Percentiles rank a stretch among this genome's conserved stretches.
phyloP scores from a whole-genome alignment of 2,329 filamentous ascomycete species.

The Ceratocystis cubensis region DNA sequence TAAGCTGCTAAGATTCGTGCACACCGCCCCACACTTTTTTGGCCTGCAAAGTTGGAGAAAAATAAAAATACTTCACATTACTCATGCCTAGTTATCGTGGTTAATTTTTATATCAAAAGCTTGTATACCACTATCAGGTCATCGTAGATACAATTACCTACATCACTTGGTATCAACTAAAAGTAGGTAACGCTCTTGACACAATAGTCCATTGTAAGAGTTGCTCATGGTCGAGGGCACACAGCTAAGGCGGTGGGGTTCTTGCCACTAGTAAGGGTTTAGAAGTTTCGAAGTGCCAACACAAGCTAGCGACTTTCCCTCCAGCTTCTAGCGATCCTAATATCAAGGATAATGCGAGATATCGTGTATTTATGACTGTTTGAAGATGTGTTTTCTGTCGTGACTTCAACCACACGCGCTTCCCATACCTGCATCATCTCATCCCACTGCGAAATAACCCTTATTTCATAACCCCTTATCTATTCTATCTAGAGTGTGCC shows the following conservation, averaged over 20 bases:
- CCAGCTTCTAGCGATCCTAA: neutral
- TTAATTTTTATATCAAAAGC: too few species aligned
- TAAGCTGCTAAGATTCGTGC: conserved; percentile 1
- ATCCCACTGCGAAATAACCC: neutral
- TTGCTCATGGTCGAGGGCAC: too few species aligned
- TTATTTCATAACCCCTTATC: neutral
- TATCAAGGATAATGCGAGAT: neutral
- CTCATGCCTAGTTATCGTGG: too few species aligned
- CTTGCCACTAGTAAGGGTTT: neutral
- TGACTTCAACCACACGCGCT: neutral
- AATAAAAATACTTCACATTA: conserved; percentile 13
- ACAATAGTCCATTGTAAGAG: too few species aligned
- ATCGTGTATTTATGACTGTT: too few species aligned
- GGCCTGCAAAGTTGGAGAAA: conserved; percentile 11
- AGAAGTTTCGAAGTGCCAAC: neutral
- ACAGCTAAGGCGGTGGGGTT: too few species aligned
- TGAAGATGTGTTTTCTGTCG: neutral
- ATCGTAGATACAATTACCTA: too few species aligned
- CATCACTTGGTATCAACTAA: too few species aligned
- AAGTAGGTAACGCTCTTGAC: too few species aligned
- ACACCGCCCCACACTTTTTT: conserved; percentile 16
- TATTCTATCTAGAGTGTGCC: neutral
- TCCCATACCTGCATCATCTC: neutral
- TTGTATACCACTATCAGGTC: too few species aligned
- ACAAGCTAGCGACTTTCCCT: neutral